A percentile compares a stretch with the other conserved stretches of the same genome.
Evolutionary conservation across 495 filamentous ascomycete species (phyloP).

Genomic region (Hypoxylon cercidicola): DNA sequence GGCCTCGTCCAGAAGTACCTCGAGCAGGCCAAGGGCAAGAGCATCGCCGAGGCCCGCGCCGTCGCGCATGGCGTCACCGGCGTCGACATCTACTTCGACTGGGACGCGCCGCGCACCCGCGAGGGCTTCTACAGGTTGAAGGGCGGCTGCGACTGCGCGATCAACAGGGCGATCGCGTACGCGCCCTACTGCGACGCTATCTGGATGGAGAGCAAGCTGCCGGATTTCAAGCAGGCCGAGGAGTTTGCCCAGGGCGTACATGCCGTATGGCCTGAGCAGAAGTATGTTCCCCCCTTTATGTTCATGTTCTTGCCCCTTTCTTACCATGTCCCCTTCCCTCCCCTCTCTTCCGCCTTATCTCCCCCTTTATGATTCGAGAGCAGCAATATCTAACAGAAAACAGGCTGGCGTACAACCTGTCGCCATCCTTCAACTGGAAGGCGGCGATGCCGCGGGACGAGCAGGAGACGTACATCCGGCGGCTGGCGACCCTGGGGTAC

Average conservation of each 20-base stretch:
- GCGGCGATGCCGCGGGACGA: constrained; percentile 91
- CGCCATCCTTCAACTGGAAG: constrained; percentile 99
- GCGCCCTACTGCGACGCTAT: constrained; percentile 95
- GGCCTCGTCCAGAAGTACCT: constrained; percentile 73
- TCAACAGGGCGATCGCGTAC: constrained; percentile 92
- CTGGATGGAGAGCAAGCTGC: constrained; percentile 99
- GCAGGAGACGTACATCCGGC: constrained; percentile 96
- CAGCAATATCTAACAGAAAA: constrained; percentile 5
- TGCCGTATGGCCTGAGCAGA: constrained; percentile 94
- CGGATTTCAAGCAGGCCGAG: constrained; percentile 90
- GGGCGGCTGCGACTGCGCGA: constrained; percentile 89
- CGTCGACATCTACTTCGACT: constrained; percentile 87
- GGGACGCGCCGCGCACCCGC: constrained; percentile 88
- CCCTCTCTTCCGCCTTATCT: too few relatives aligned
- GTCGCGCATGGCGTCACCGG: constrained; percentile 84
- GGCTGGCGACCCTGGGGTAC: constrained; percentile 88
- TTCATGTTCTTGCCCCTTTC: background rate
- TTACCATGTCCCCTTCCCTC: too few relatives aligned
- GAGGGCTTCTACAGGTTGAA: constrained; percentile 94
- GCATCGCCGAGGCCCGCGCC: constrained; percentile 81
- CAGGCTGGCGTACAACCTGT: constrained; percentile 95
- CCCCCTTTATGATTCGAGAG: background rate
- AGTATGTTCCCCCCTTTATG: constrained; percentile 66
- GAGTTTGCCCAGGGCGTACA: constrained; percentile 96
- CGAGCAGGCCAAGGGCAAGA: constrained; percentile 77